Evolutionary conservation across 139 green algal species (phyloP).

Genomic region (Desmodesmus armatus): DNA sequence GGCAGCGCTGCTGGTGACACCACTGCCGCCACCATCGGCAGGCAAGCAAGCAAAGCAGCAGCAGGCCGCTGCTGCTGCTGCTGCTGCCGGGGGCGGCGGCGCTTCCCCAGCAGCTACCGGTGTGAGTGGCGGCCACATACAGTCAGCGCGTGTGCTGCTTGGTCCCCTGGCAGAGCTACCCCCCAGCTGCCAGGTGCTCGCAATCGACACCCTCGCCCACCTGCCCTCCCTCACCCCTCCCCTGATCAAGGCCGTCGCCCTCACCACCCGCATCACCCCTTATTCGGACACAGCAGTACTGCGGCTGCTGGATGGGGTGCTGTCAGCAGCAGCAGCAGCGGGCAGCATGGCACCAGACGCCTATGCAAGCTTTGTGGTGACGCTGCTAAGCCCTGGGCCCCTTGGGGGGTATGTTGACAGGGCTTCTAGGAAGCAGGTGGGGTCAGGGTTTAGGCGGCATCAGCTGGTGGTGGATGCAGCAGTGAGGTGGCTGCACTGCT

Average conservation of each 20-base stretch:
- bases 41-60: slow-evolving; percentile 5
- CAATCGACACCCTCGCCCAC: background rate
- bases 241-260: slow-evolving; percentile 26
- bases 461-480: slow-evolving; percentile 16
- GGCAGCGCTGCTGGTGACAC: slow-evolving; percentile 43
- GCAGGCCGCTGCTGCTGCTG: slow-evolving; percentile 17
- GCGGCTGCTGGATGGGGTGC: slow-evolving; percentile 40
- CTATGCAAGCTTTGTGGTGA: slow-evolving; percentile 33
- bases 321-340: slow-evolving; percentile 1
- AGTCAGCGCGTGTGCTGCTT: background rate
- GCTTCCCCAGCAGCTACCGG: no score
- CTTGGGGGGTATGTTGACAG: slow-evolving; percentile 12
- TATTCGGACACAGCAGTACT: background rate
- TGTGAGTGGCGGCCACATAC: no score
- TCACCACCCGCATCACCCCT: background rate
- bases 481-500: slow-evolving; percentile 23
- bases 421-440: background rate
- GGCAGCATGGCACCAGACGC: slow-evolving; percentile 33
- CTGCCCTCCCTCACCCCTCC: background rate
- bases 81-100: slow-evolving; percentile 3
- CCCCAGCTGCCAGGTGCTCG: background rate
- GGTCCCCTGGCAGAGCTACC: background rate
- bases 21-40: slow-evolving; percentile 13
- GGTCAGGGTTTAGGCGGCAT: slow-evolving; percentile 10
- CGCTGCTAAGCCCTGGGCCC: slow-evolving; percentile 41